A percentile compares a stretch with the other conserved stretches of the same genome.
Evolutionary conservation across 2,329 filamentous ascomycete genomes (phyloP).

Genomic region (Diplodia intermedia): DNA sequence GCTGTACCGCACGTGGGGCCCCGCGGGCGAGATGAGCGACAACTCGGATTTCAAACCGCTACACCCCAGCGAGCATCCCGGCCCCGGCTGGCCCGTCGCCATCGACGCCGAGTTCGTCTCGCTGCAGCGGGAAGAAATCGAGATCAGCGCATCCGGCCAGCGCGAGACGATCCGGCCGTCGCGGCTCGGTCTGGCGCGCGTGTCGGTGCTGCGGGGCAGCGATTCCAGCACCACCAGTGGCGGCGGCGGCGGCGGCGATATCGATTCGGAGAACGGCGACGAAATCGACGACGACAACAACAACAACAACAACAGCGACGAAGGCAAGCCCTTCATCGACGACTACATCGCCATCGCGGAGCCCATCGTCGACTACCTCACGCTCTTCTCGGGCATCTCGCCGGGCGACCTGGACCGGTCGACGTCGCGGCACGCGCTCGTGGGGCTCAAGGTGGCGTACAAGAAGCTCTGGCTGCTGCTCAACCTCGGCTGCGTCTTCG

Average conservation of each 20-base stretch:
- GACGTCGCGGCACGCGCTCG: constrained; percentile 79
- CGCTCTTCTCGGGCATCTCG: constrained; percentile 90
- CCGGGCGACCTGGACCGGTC: constrained; percentile 82
- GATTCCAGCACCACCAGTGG: constrained; percentile 58
- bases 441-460: constrained; percentile 89
- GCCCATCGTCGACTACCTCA: constrained; percentile 92
- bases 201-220: constrained; percentile 83
- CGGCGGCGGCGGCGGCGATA: background rate
- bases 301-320: constrained; percentile 52
- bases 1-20: constrained; percentile 74
- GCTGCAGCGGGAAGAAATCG: constrained; percentile 89
- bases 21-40: constrained; percentile 48
- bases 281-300: background rate
- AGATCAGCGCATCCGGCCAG: constrained; percentile 93
- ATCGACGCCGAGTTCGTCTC: constrained; percentile 97
- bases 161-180: constrained; percentile 90
- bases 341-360: constrained; percentile 95
- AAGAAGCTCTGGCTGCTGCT: constrained; percentile 98
- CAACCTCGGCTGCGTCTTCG: constrained; percentile 91
- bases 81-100: constrained; percentile 77
- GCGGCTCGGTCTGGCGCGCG: constrained; percentile 88
- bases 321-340: constrained; percentile 90
- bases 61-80: constrained; percentile 68
- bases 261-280: background rate
- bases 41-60: constrained; percentile 67